Base-by-base conservation (phyloP, 2,329 filamentous ascomycete genomes). In the Scopulariopsis brevicaulis region DNA sequence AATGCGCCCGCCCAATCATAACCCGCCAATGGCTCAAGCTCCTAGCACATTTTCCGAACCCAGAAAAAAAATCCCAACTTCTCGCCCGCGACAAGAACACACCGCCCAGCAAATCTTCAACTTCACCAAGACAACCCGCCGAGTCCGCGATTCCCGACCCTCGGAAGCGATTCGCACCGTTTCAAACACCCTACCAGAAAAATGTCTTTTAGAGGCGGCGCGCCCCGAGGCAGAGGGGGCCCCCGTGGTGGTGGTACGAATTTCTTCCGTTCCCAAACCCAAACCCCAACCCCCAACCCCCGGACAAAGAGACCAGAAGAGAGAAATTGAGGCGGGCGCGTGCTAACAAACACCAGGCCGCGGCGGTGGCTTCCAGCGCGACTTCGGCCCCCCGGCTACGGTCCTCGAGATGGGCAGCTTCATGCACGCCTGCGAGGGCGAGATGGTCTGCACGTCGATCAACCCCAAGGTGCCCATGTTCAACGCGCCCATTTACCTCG, bases 381-480 rank as follows among this genome's bases (percentile, higher is more conserved):
- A 73, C 62, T 68, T 72, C 65, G 71, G 71, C 48, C 70, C 71
- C 58, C 71, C 71, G 57, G 70, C 69, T 43, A 64, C 65, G 55
- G 68, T 73, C 53, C 65, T 72, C 56, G 71, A 70, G 71, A 69
- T 46, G 68, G 94, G 94, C 73, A 84, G 83, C 64, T 96, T 97
- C 75, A 76, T 96, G 71, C 94, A 99, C 77, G 86, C 91, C 60
- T 93, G 89, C 77, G 94, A 99, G 76, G 93, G 93, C 72, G 94
- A 99, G 75, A 94, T 99, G 82, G 87, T 99, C 66, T 96, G 93
- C 87, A 86, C 91, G 74, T 95, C 89, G 65, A 87, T 88, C 74
- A 97, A 96, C 80, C 79, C 87, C 67, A 97, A 97, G 77, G 87
- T 99, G 63, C 94, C 94, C 62, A 96, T 96, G 79, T 99, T 99